These are phyloP conservation scores for Microcyclosporella mali DNA, from an alignment of 2,329 filamentous ascomycete species.

Conservation along the genomic window DNA sequence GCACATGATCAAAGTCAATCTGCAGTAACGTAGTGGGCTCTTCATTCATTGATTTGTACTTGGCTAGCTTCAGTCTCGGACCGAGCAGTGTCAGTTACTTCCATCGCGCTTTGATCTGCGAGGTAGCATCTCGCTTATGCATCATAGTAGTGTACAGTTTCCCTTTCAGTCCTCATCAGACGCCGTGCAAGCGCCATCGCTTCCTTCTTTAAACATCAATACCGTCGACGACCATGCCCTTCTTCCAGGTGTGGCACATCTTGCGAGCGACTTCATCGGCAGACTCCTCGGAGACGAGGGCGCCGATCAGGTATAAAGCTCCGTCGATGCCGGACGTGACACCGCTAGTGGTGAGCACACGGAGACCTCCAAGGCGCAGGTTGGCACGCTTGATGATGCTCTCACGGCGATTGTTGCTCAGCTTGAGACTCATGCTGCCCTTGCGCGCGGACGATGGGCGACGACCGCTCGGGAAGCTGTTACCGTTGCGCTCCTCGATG, in stretches of 20 bases:
- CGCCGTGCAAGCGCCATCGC: neutral
- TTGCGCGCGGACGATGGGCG: constrained; percentile 51
- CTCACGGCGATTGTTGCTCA: constrained; percentile 67
- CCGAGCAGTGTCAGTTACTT: neutral
- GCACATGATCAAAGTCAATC: constrained; percentile 4
- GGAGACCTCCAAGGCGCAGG: constrained; percentile 61
- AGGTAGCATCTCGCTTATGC: constrained; percentile 20
- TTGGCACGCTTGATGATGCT: constrained; percentile 71
- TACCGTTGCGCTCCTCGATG: constrained; percentile 28
- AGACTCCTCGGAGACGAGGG: constrained; percentile 69
- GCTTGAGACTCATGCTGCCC: constrained; percentile 76
- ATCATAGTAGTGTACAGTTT: constrained; percentile 3
- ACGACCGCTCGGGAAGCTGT: constrained; percentile 34
- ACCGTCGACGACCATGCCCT: constrained; percentile 77
- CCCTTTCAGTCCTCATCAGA: constrained; percentile 4
- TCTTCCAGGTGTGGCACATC: constrained; percentile 80
- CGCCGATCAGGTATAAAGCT: constrained; percentile 75
- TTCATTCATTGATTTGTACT: constrained; percentile 3
- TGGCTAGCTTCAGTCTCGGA: neutral
- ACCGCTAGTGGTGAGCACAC: constrained; percentile 75
- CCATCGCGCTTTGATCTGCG: constrained; percentile 16
- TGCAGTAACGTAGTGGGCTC: neutral
- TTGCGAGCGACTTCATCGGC: constrained; percentile 67
- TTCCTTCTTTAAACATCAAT: constrained; percentile 62
- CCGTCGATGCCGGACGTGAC: constrained; percentile 77